Evolutionary conservation across 805 yeast genomes (phyloP), one percentile per base, ranked within the genome.

Genomic region (Cyberlindnera galapagoensis): DNA sequence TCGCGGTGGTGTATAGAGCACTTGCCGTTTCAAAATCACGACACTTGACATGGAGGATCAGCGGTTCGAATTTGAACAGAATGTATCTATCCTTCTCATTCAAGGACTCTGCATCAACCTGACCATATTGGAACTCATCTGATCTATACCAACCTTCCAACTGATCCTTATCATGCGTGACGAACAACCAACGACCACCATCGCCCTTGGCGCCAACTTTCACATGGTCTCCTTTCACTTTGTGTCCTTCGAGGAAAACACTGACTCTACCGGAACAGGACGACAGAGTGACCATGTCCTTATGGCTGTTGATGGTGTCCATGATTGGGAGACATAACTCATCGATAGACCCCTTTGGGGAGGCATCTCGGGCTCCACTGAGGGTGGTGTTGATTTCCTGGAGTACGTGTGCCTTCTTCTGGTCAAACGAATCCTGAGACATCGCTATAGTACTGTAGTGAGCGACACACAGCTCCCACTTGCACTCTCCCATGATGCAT

Each of bases 271-370:
- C 95, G 0, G 94, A 83, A 44, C 95, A 86, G 12, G 92, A 79
- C 2, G 94, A 82, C 0, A 95, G 86, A 3, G 94, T 85, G 9
- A 86, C 92, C 75, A 81, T 69, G 42, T 80, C 75, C 0, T 57
- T 47, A 43, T 74, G 72, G 3, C 67, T 43, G 48, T 86, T 86
- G 44, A 86, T 79, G 11, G 77, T 51, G 11, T 72, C 56, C 39
- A 86, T 83, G 13, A 86, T 66, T 3, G 95, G 94, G 9, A 79
- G 48, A 46, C 94, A 79, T 14, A 70, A 60, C 30, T 60, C 74
- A 56, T 86, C 95, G n/a, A 85, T 76, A 3, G 85, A 69, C 1
- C 95, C 95, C 49, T 86, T 87, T 11, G 95, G 95, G 3, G 94
- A 81, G n/a, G 75, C 62, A 54, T 80, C 90, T 4, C 74, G 76